Conservation (phyloP, 1,284 basidiomycete genomes). For the Hymenochaete sp. region DNA sequence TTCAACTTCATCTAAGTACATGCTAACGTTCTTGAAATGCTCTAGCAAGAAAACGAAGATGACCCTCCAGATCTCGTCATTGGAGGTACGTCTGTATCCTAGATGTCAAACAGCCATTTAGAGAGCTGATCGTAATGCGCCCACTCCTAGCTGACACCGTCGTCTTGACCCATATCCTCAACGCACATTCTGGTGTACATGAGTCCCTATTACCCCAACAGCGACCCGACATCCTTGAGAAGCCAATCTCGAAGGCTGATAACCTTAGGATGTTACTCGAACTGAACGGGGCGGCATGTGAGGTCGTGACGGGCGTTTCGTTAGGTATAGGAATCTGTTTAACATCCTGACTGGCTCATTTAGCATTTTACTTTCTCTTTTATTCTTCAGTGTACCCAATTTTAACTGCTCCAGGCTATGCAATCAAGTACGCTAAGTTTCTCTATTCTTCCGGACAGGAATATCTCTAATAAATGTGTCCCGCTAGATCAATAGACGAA, state of each 20-base stretch:
- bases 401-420: conserved; percentile 79
- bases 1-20: conserved; percentile 8
- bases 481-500: conserved; percentile 73
- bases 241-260: conserved; percentile 73
- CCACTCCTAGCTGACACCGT: conserved; percentile 76
- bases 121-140: background rate
- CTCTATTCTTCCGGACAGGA: background rate
- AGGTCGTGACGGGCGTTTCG: conserved; percentile 86
- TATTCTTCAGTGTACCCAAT: conserved; percentile 64
- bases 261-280: conserved; percentile 85
- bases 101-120: background rate
- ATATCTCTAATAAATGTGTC: conserved; percentile 6
- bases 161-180: conserved; percentile 71
- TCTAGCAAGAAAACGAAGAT: conserved; percentile 56
- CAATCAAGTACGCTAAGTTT: conserved; percentile 51
- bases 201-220: conserved; percentile 38
- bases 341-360: background rate
- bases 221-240: conserved; percentile 78
- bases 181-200: conserved; percentile 42
- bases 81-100: conserved; percentile 45
- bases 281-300: conserved; percentile 76
- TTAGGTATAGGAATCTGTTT: conserved; percentile 48
- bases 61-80: conserved; percentile 93
- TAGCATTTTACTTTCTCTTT: background rate
- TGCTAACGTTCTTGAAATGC: conserved; percentile 1